Percentiles rank a stretch among this genome's conserved stretches.
phyloP scores from a whole-genome alignment of 169 alveolate species.

The Plasmodium gonderi region DNA sequence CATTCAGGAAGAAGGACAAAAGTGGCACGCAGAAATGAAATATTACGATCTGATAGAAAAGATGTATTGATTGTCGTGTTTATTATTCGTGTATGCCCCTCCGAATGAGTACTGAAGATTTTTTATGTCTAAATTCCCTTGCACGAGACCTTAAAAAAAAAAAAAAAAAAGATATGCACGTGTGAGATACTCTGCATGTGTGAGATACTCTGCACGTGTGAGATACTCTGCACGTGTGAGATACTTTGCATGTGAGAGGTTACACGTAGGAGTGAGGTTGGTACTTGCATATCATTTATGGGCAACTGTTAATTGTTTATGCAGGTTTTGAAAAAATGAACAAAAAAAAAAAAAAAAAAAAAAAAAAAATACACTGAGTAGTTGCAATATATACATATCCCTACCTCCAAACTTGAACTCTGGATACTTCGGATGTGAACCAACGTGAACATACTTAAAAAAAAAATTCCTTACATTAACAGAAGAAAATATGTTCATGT shows the following conservation, averaged over 20 bases:
- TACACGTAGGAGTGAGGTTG: too few species aligned
- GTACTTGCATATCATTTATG: too few species aligned
- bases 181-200: not conserved
- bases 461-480: conserved; percentile 28
- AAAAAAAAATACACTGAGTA: not conserved
- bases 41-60: conserved; percentile 58
- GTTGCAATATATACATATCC: too few species aligned
- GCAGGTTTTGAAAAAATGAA: not conserved
- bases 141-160: conserved; percentile 2
- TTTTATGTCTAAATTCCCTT: conserved; percentile 36
- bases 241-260: too few species aligned
- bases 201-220: not conserved
- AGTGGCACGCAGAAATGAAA: not conserved
- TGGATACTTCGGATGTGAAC: conserved; percentile 29
- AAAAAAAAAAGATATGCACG: not conserved
- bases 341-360: not conserved
- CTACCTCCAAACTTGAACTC: conserved; percentile 54
- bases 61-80: conserved; percentile 20
- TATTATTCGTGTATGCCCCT: conserved; percentile 39
- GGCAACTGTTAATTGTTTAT: too few species aligned
- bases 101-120: conserved; percentile 50
- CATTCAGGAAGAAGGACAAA: not conserved
- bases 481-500: conserved; percentile 42
- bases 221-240: not conserved
- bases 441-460: conserved; percentile 37